These are phyloP conservation scores for Cynanchum wilfordii DNA, from an alignment of 257 asterid species.

Conservation along the genomic window DNA sequence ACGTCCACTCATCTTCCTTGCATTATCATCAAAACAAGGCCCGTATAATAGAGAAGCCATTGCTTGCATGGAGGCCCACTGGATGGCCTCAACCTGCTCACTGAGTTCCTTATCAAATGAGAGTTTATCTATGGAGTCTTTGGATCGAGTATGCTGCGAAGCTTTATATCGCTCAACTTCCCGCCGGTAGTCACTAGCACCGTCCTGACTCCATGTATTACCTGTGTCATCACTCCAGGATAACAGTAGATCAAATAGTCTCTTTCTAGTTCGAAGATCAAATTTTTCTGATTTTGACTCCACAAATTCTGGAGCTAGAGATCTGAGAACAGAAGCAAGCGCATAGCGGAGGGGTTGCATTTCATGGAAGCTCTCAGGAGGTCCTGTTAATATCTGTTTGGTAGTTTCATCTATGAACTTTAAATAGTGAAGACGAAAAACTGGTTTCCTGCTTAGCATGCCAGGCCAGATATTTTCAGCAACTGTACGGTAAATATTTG, in stretches of 20 bases:
- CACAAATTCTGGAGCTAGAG: conserved; percentile 96
- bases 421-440: conserved; percentile 93
- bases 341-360: conserved; percentile 91
- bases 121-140: conserved; percentile 88
- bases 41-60: conserved; percentile 97
- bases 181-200: conserved; percentile 88
- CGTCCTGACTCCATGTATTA: conserved; percentile 89
- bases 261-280: conserved; percentile 85
- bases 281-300: conserved; percentile 94
- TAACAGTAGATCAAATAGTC: conserved; percentile 89
- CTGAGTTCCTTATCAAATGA: conserved; percentile 90
- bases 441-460: conserved; percentile 86
- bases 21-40: conserved; percentile 97
- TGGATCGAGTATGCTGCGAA: conserved; percentile 88
- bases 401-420: conserved; percentile 95
- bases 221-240: conserved; percentile 95
- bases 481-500: conserved; percentile 84
- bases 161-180: conserved; percentile 99
- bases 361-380: conserved; percentile 83
- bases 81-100: conserved; percentile 98
- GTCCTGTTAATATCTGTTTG: conserved; percentile 60
- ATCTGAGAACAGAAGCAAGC: conserved; percentile 90
- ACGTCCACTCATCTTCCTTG: conserved; percentile 99
- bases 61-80: conserved; percentile 99
- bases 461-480: conserved; percentile 99